Percentiles rank a stretch among this genome's conserved stretches.
Evolutionary conservation across 306 rosid species (phyloP).

Genomic region (Sicyos baderoa): DNA sequence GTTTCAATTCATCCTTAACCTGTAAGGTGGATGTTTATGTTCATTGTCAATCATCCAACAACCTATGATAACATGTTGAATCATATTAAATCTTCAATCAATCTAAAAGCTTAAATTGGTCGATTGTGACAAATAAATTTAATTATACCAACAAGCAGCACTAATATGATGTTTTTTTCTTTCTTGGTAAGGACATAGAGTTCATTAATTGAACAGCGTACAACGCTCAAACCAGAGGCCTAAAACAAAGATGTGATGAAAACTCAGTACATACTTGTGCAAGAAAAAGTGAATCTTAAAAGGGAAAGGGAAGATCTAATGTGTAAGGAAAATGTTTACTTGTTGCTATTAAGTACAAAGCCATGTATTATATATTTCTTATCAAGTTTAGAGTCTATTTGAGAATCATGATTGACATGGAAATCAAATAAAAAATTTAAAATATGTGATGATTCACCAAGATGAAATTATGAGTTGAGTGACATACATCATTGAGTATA

Average conservation of each 20-base stretch:
- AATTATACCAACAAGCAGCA: too few relatives aligned
- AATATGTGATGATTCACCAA: neutral
- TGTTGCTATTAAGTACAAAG: neutral
- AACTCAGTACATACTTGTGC: neutral
- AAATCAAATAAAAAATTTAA: neutral
- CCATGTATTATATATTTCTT: neutral
- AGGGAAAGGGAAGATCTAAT: neutral
- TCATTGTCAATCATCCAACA: neutral
- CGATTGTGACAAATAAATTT: too few relatives aligned
- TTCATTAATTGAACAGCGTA: neutral
- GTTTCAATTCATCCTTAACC: neutral
- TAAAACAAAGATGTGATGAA: neutral
- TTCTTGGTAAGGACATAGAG: too few relatives aligned
- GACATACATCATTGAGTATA: conserved; percentile 1
- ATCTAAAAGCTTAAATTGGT: too few relatives aligned
- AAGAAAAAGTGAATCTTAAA: neutral
- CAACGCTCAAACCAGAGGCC: neutral
- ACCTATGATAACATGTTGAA: neutral
- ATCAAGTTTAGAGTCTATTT: neutral
- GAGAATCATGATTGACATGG: neutral
- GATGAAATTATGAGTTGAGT: neutral
- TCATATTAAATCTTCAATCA: too few relatives aligned
- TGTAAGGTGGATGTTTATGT: neutral
- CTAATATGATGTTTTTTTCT: too few relatives aligned
- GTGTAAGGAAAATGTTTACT: neutral